phyloP scores from a whole-genome alignment of 805 yeast species.

The Cyberlindnera euphorbiae region DNA sequence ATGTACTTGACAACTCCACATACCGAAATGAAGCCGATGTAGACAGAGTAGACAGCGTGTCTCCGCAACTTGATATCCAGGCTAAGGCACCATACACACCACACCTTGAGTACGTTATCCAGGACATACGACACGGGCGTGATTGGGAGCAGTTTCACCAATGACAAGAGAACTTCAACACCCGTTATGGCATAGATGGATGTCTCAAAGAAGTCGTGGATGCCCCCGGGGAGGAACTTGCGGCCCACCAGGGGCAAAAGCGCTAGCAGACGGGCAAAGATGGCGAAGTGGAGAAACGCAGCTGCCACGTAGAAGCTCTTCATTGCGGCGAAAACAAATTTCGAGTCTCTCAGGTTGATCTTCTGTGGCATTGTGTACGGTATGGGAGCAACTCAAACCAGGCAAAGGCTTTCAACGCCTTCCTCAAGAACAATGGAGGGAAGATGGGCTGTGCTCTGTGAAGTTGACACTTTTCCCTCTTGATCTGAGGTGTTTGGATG shows the following conservation, averaged over 20 bases:
- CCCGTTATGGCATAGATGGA: not conserved
- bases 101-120: constrained; percentile 7
- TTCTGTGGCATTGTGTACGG: constrained; percentile 14
- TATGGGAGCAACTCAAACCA: too few relatives aligned
- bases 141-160: constrained; percentile 11
- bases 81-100: constrained; percentile 2
- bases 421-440: not conserved
- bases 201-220: constrained; percentile 52
- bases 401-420: too few relatives aligned
- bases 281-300: constrained; percentile 22
- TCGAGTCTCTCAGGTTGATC: constrained; percentile 16
- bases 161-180: constrained; percentile 9
- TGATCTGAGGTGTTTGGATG: too few relatives aligned
- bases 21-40: constrained; percentile 7
- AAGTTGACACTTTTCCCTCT: too few relatives aligned
- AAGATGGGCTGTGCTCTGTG: not conserved
- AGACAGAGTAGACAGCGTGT: constrained; percentile 14
- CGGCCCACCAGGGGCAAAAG: constrained; percentile 63
- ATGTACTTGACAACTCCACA: constrained; percentile 12
- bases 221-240: constrained; percentile 63
- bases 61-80: constrained; percentile 9
- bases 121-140: constrained; percentile 3
- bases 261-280: constrained; percentile 41
- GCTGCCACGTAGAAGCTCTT: constrained; percentile 8
- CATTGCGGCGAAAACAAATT: constrained; percentile 5